phyloP scores from a whole-genome alignment of 2,329 filamentous ascomycete species.

The Penicillium hordei region DNA sequence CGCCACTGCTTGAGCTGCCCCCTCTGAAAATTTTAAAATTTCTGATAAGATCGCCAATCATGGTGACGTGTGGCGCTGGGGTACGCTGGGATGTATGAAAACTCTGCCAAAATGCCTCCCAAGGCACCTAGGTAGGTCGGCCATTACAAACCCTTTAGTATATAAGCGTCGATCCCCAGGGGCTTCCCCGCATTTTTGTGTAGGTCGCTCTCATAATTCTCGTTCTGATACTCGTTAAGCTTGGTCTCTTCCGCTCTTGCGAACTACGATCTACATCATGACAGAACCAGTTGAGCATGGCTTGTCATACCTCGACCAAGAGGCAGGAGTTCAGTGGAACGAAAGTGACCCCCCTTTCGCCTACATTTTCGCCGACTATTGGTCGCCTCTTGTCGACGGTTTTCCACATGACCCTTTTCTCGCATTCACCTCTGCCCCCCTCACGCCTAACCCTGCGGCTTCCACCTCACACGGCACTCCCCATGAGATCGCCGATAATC shows the following conservation, averaged over 20 bases:
- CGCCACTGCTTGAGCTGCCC: not conserved
- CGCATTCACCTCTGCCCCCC: not conserved
- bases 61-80: not conserved
- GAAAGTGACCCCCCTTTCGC: not conserved
- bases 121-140: constrained; percentile 8
- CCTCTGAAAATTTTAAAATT: not conserved
- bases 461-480: not conserved
- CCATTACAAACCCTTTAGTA: not conserved
- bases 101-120: not conserved
- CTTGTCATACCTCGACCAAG: not conserved
- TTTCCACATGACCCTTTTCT: not conserved
- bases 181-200: not conserved
- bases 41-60: constrained; percentile 1
- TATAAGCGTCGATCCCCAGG: constrained; percentile 1
- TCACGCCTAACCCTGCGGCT: not conserved
- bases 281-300: not conserved
- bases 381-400: not conserved
- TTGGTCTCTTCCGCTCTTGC: not conserved
- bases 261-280: not conserved
- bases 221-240: not conserved
- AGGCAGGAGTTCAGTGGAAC: not conserved
- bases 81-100: not conserved
- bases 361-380: not conserved
- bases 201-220: not conserved
- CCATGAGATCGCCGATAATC: not conserved